Base-by-base conservation (phyloP, 2,329 filamentous ascomycete species). In the Exutisphaerella laricina region DNA sequence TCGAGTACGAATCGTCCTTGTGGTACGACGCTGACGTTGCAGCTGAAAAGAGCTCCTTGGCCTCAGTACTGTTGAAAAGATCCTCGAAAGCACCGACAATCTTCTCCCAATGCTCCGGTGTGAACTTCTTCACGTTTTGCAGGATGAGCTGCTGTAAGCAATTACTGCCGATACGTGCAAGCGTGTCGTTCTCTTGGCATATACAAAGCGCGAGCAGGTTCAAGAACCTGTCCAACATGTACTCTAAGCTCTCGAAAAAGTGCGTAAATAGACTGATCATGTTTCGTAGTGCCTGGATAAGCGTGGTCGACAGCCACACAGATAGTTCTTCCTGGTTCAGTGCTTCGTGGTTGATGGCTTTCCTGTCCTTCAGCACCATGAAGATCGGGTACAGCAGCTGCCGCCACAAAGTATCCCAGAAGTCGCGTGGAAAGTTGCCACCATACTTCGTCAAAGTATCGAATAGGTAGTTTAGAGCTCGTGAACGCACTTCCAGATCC, bases 181-280 rank as follows among this genome's bases (percentile, higher is more conserved):
- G 90, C 0, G 94, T 99, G 60, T 99, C 92, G 58, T 98, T 98
- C 63, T 99, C 92, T 65, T 99, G 92, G 63, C 90, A 97, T 50
- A 99, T 98, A 62, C 92, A 99, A 8, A 98, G 77, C 3, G 88
- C 89, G 8, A 99, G 72, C 14, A 99, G 78, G 64, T 97, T 90
- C 26, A 99, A 70, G 65, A 98, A 97, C n/a, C 92, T 78, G 65
- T 96, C 88, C 13, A 99, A 77, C 92, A 99, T 98, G 62, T 95
- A 94, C 67, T 97, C 88, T 7, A 99, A 71, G 0, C 88, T 82
- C 46, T 94, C 87, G 53, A 98, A 99, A 67, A 97, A 98, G 66
- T 99, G 94, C 0, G 94, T 98, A 66, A 98, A 98, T 17, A 99
- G 78, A 1, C 88, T 90, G 57, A 99, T 97, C 86, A 98, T 95